A percentile compares a stretch with the other conserved stretches of the same genome.
Conservation (phyloP, 1,284 basidiomycete genomes). For the Pseudozyma sp. region DNA sequence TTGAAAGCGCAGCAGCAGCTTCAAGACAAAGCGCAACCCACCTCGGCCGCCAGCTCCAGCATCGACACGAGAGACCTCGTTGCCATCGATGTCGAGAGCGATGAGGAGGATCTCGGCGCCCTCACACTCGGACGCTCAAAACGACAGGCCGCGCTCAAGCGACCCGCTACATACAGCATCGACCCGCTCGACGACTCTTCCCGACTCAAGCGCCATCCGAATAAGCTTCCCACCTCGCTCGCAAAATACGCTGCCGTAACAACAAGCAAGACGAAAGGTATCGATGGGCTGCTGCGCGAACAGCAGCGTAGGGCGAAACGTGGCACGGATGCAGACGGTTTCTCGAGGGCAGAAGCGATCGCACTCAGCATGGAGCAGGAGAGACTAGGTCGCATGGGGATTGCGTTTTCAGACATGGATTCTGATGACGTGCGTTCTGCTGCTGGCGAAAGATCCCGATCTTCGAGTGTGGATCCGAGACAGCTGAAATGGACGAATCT, state of each 20-base stretch:
- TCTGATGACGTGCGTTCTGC: not conserved
- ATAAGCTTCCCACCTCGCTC: constrained; percentile 9
- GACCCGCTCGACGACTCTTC: constrained; percentile 34
- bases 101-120: constrained; percentile 33
- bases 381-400: constrained; percentile 29
- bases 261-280: constrained; percentile 2
- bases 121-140: constrained; percentile 22
- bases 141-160: constrained; percentile 38
- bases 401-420: constrained; percentile 7
- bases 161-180: constrained; percentile 35
- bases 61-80: not conserved
- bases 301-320: constrained; percentile 19
- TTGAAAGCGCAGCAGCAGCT: constrained; percentile 43
- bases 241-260: constrained; percentile 8
- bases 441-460: not conserved
- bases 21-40: constrained; percentile 7
- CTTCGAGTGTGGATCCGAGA: not conserved
- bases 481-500: not conserved
- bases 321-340: constrained; percentile 38
- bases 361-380: constrained; percentile 42
- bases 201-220: constrained; percentile 28
- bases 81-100: constrained; percentile 1
- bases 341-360: constrained; percentile 41
- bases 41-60: not conserved
- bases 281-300: constrained; percentile 26